Conservation (phyloP, 192 early-diverging fungal species). For the Podila verticillata region DNA sequence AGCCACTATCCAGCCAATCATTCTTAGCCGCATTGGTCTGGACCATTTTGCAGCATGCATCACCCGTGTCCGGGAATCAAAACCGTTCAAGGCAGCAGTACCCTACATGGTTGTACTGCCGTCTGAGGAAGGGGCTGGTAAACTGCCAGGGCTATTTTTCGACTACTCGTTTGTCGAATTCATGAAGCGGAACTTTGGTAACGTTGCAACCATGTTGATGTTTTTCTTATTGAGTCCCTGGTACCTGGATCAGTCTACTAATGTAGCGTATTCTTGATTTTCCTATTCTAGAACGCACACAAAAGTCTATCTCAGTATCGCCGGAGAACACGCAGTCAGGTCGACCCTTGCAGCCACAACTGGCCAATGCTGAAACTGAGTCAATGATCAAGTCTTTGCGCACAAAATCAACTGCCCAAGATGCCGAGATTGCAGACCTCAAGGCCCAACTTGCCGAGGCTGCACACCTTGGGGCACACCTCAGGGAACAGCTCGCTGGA, state of each 20-base stretch:
- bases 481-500: too few relatives aligned
- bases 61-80: conserved; percentile 85
- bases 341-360: not conserved
- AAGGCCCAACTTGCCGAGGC: conserved; percentile 2
- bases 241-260: conserved; percentile 53
- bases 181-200: conserved; percentile 85
- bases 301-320: conserved; percentile 34
- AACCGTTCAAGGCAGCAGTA: conserved; percentile 79
- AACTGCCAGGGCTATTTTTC: conserved; percentile 78
- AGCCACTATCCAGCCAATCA: conserved; percentile 83
- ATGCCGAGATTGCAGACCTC: conserved; percentile 24
- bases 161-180: conserved; percentile 87
- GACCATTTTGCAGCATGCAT: conserved; percentile 89
- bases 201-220: conserved; percentile 28
- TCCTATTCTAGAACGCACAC: conserved; percentile 27
- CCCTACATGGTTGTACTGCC: conserved; percentile 70
- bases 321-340: conserved; percentile 11
- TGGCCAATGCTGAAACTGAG: conserved; percentile 30
- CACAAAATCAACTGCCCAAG: conserved; percentile 25
- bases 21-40: conserved; percentile 84
- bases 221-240: conserved; percentile 30
- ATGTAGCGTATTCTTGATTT: conserved; percentile 30
- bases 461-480: not conserved
- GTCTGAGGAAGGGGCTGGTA: conserved; percentile 68
- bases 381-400: conserved; percentile 42